Conservation (phyloP, 805 yeast genomes). For the Saccharomycopsis selenospora region DNA sequence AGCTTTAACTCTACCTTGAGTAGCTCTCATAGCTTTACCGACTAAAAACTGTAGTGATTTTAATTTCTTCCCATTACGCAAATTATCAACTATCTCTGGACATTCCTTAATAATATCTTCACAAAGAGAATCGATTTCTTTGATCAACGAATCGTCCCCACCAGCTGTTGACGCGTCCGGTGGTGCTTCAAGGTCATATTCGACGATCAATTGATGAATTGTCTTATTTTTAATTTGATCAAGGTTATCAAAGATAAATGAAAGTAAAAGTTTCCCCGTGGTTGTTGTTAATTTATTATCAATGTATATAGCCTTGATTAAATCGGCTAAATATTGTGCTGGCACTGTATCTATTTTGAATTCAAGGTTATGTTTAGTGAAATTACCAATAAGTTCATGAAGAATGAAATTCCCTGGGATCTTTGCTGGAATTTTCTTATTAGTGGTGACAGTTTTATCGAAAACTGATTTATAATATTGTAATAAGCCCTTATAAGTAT, state of each 20-base stretch:
- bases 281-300: conserved; percentile 47
- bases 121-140: conserved; percentile 36
- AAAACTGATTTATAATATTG: conserved; percentile 46
- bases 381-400: conserved; percentile 69
- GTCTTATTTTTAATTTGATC: conserved; percentile 22
- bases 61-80: conserved; percentile 49
- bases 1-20: conserved; percentile 52
- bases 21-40: conserved; percentile 76
- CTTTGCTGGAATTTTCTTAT: conserved; percentile 27
- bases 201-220: conserved; percentile 42
- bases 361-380: conserved; percentile 34
- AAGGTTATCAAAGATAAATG: conserved; percentile 47
- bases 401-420: conserved; percentile 71
- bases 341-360: conserved; percentile 34
- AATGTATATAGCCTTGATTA: conserved; percentile 43
- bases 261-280: conserved; percentile 59
- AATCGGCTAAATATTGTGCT: conserved; percentile 41
- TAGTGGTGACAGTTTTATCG: conserved; percentile 22
- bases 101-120: conserved; percentile 37
- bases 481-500: conserved; percentile 31
- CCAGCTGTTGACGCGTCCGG: conserved; percentile 27
- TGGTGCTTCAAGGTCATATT: conserved; percentile 40
- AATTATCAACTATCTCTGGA: conserved; percentile 48
- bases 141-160: conserved; percentile 30
- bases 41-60: conserved; percentile 68